A percentile compares a stretch with the other conserved stretches of the same genome.
Conservation (phyloP, 345 rosid genomes). For the Carallia pectinifolia region DNA sequence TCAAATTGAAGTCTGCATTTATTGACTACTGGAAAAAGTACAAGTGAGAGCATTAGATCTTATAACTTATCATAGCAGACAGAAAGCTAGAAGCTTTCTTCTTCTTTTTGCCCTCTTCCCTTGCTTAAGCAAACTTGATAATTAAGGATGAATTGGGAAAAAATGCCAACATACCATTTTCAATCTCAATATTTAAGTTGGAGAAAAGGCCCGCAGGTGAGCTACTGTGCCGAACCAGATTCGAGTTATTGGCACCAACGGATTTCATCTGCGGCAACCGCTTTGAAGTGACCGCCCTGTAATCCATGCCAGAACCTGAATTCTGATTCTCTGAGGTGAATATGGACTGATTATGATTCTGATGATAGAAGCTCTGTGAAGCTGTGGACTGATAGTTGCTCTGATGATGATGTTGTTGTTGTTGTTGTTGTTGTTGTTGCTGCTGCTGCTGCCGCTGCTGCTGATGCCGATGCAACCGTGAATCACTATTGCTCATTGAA, state of each 20-base stretch:
- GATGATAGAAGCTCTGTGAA: constrained; percentile 40
- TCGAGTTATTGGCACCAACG: constrained; percentile 35
- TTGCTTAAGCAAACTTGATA: not conserved
- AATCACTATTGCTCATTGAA: constrained; percentile 18
- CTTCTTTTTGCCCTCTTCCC: not conserved
- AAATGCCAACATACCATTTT: constrained; percentile 46
- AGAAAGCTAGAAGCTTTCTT: not conserved
- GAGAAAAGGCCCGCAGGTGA: constrained; percentile 92
- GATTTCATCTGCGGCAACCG: constrained; percentile 39
- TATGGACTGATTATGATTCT: constrained; percentile 34
- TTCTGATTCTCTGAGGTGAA: constrained; percentile 36
- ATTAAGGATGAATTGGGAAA: not conserved
- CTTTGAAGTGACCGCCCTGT: constrained; percentile 22
- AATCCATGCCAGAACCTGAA: constrained; percentile 32
- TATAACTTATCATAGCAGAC: too few relatives aligned
- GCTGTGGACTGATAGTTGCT: constrained; percentile 24
- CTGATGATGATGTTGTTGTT: not conserved
- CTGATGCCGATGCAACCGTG: constrained; percentile 19
- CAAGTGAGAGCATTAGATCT: not conserved
- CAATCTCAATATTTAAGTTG: constrained; percentile 48
- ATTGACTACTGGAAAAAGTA: not conserved
- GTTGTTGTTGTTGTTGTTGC: too few relatives aligned
- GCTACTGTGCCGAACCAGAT: constrained; percentile 79
- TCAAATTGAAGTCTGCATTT: not conserved
- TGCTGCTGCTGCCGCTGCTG: constrained; percentile 25